Conservation (phyloP, 352 stramenopile species). For the Phytophthora hibernalis region DNA sequence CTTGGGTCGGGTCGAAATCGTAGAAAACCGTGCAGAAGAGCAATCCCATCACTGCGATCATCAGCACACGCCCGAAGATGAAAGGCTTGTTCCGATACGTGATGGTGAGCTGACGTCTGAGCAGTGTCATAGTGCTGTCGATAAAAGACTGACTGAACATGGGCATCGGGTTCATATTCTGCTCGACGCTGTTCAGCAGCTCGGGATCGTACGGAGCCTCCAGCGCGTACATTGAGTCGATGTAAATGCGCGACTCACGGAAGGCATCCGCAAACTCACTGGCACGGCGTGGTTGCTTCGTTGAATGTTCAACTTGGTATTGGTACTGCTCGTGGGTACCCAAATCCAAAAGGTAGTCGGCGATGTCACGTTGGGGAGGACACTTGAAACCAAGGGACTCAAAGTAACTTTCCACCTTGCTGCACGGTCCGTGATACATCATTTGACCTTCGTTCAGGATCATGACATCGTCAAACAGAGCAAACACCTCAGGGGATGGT, state of each 20-base stretch:
- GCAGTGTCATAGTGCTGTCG: slow-evolving; percentile 27
- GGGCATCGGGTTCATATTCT: slow-evolving; percentile 37
- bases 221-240: slow-evolving; percentile 17
- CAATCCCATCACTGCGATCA: slow-evolving; percentile 47
- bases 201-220: slow-evolving; percentile 18
- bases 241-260: slow-evolving; percentile 19
- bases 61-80: slow-evolving; percentile 40
- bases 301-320: slow-evolving; percentile 12
- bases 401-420: not conserved
- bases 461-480: not conserved
- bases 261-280: slow-evolving; percentile 30
- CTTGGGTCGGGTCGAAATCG: slow-evolving; percentile 43
- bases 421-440: not conserved
- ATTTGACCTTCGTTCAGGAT: not conserved
- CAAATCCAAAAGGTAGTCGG: slow-evolving; percentile 33
- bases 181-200: slow-evolving; percentile 17
- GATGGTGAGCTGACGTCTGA: slow-evolving; percentile 62
- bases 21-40: slow-evolving; percentile 56
- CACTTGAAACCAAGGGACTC: not conserved
- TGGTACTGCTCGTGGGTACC: slow-evolving; percentile 34
- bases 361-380: not conserved
- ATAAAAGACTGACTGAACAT: slow-evolving; percentile 40
- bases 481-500: slow-evolving; percentile 32
- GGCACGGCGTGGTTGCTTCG: slow-evolving; percentile 20
- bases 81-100: slow-evolving; percentile 56